Evolutionary conservation across 2,329 filamentous ascomycete genomes (phyloP).

Genomic region (Aspergillus fischeri): DNA sequence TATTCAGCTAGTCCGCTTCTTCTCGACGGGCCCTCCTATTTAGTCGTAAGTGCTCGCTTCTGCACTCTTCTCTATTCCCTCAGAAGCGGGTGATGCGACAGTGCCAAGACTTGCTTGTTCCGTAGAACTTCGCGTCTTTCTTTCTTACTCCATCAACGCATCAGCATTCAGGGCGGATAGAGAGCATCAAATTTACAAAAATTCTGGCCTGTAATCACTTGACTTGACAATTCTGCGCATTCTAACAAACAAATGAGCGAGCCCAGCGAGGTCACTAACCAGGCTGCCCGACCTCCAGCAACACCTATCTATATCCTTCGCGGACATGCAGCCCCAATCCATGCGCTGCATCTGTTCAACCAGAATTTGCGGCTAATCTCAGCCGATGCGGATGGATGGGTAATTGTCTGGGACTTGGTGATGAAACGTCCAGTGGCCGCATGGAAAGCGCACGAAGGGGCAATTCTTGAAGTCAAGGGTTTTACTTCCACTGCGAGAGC

Average conservation of each 20-base stretch:
- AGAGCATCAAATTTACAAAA: background rate
- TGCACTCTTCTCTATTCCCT: background rate
- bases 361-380: constrained; percentile 73
- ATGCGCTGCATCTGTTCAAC: constrained; percentile 68
- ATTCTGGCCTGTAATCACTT: background rate
- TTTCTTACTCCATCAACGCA: background rate
- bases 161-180: background rate
- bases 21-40: background rate
- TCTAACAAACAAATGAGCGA: constrained; percentile 8
- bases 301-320: constrained; percentile 70
- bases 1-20: too few relatives aligned
- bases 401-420: constrained; percentile 79
- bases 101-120: background rate
- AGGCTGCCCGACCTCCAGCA: constrained; percentile 40
- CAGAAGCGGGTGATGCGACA: background rate
- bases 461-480: constrained; percentile 68
- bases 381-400: constrained; percentile 85
- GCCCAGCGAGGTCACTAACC: constrained; percentile 4
- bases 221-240: background rate
- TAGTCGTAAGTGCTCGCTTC: background rate
- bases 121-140: background rate
- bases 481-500: constrained; percentile 60
- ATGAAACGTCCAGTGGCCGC: constrained; percentile 77
- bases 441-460: constrained; percentile 78
- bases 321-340: constrained; percentile 77